A percentile compares a stretch with the other conserved stretches of the same genome.
phyloP scores from a whole-genome alignment of 345 rosid genomes.

The Laguncularia racemosa region DNA sequence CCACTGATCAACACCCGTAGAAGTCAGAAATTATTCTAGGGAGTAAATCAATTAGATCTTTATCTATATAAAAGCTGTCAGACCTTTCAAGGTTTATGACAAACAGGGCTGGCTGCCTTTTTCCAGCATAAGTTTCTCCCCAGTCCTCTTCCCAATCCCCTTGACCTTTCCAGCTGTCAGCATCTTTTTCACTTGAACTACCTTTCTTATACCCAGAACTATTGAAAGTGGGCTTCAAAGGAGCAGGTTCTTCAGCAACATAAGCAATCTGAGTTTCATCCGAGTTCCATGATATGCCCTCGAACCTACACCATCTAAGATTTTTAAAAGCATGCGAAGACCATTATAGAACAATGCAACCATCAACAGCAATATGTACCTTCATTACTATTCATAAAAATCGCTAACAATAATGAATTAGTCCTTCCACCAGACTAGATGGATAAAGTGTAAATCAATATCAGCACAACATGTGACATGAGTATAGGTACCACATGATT shows the following conservation, averaged over 20 bases:
- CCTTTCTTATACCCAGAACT: constrained; percentile 47
- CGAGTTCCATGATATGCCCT: constrained; percentile 89
- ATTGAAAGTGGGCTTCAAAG: constrained; percentile 54
- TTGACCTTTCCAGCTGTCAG: constrained; percentile 80
- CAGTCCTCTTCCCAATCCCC: constrained; percentile 98
- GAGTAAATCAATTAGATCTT: no score
- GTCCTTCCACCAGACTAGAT: neutral
- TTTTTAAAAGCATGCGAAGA: neutral
- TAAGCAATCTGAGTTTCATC: constrained; percentile 75
- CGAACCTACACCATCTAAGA: constrained; percentile 55
- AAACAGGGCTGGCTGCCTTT: constrained; percentile 71
- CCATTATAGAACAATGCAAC: neutral
- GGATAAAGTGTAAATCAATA: no score
- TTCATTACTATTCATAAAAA: neutral
- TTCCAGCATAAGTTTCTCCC: constrained; percentile 95
- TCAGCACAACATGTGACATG: neutral
- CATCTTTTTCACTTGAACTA: constrained; percentile 43
- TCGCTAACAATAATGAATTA: neutral
- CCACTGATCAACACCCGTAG: constrained; percentile 38
- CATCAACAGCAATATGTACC: neutral
- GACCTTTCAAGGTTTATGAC: constrained; percentile 62
- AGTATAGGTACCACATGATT: constrained; percentile 5
- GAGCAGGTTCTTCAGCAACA: constrained; percentile 73
- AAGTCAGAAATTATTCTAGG: neutral
- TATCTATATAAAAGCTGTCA: neutral